Evolutionary conservation across 192 early-diverging fungal species (phyloP), one percentile per base, ranked within the genome.

Genomic region (Ambispora gerdemannii): DNA sequence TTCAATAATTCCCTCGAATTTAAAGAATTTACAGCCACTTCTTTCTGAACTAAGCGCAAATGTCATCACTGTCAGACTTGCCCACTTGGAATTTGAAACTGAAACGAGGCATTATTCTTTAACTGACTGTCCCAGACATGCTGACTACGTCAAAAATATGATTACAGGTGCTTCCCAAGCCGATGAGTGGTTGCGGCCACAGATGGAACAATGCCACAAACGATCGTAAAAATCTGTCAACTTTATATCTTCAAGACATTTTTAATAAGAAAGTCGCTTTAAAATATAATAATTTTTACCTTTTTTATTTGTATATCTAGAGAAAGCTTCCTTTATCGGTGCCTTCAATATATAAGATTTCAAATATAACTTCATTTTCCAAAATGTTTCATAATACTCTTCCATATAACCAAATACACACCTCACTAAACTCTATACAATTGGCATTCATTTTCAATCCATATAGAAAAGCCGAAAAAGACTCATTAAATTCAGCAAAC

Each of bases 91-190:
- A 82, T 96, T 95, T 73, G 91, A 98, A 84, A 96, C 96, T 22
- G 73, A 62, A 27, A 88, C 78, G 69, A 84, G 95, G 55, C 96
- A 98, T 79, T 97, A 97, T 76, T 93, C 95, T 17, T 94, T 95
- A 75, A 92, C 95, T 10, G 96, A 98, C 78, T 95, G 94, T 80
- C 97, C 97, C 47, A 95, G 97, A 55, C 97, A 99, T 86, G 91
- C 92, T 61, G 97, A 99, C 87, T 99, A 96, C 82, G 95, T 99
- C 80, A 99, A 99, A 86, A 93, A 93, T 84, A 92, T 93, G 90
- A 93, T 93, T 81, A 96, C 95, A 76, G 97, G 97, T 77, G 95
- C 97, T 61, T 92, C 97, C n/a, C 71, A 91, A 77, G 89, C 89
- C 92, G 96, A 98, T 78, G 95, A 80, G 92, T 97, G 32, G 93